These are phyloP conservation scores for Mucor indicus DNA, from an alignment of 371 early-diverging fungal genomes.

Conservation along the genomic window DNA sequence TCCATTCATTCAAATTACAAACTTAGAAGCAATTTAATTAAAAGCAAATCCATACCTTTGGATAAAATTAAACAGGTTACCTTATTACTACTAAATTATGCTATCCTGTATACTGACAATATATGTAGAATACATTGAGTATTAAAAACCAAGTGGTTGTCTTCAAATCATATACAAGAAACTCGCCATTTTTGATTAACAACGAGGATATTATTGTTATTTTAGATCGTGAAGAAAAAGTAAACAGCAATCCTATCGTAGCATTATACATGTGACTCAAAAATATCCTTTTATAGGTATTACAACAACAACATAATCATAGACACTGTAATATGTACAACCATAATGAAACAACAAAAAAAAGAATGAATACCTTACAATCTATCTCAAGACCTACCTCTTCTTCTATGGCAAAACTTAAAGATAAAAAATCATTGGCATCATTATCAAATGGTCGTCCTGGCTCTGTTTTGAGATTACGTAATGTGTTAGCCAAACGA, in stretches of 20 bases:
- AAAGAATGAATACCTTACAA: neutral
- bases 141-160: constrained; percentile 20
- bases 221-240: constrained; percentile 12
- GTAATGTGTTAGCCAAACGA: constrained; percentile 44
- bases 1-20: constrained; percentile 26
- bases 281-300: constrained; percentile 24
- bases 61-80: constrained; percentile 5
- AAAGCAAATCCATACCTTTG: constrained; percentile 9
- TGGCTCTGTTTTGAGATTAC: constrained; percentile 42
- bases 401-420: constrained; percentile 12
- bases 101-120: constrained; percentile 24
- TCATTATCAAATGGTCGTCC: constrained; percentile 20
- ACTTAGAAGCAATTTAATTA: constrained; percentile 29
- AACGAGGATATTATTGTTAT: constrained; percentile 30
- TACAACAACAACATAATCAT: constrained; percentile 16
- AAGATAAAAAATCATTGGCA: constrained; percentile 1
- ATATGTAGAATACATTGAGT: too few relatives aligned
- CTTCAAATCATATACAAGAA: constrained; percentile 32
- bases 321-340: too few relatives aligned
- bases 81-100: neutral
- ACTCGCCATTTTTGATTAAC: constrained; percentile 27
- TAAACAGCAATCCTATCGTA: too few relatives aligned
- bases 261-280: too few relatives aligned
- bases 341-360: too few relatives aligned
- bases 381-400: neutral